These are phyloP conservation scores for Apiospora pterosperma DNA, from an alignment of 2,329 filamentous ascomycete species.

Conservation along the genomic window DNA sequence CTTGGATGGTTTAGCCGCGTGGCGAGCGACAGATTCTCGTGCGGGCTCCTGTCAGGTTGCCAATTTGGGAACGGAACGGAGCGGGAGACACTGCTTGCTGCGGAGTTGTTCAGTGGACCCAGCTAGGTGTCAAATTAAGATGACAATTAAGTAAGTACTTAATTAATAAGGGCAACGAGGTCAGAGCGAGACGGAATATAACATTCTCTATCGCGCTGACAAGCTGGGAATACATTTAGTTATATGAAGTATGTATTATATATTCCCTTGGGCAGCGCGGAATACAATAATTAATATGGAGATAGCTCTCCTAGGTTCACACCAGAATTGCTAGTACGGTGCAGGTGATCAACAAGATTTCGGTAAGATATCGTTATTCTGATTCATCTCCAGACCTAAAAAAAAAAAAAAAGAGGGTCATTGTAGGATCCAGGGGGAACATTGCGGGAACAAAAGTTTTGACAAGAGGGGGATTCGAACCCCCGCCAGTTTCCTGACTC, in stretches of 20 bases:
- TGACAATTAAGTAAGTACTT: not conserved
- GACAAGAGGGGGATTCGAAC: slow-evolving; percentile 7
- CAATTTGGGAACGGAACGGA: not conserved
- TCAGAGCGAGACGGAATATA: not conserved
- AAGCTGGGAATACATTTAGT: not conserved
- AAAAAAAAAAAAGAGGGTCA: not conserved
- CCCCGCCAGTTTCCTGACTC: slow-evolving; percentile 5
- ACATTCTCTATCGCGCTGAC: not conserved
- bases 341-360: not conserved
- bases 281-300: no score
- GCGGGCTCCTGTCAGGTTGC: not conserved
- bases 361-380: not conserved
- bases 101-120: not conserved
- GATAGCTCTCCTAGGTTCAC: not conserved
- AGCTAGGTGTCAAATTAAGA: not conserved
- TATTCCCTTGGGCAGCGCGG: no score
- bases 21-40: not conserved
- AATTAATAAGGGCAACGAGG: not conserved
- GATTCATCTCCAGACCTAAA: no score
- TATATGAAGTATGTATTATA: no score
- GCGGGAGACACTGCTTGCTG: not conserved
- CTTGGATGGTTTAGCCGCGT: not conserved
- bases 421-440: not conserved
- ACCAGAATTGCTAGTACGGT: not conserved
- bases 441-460: not conserved